phyloP scores from a whole-genome alignment of 768 basidiomycete species.

The Boletus sp. region DNA sequence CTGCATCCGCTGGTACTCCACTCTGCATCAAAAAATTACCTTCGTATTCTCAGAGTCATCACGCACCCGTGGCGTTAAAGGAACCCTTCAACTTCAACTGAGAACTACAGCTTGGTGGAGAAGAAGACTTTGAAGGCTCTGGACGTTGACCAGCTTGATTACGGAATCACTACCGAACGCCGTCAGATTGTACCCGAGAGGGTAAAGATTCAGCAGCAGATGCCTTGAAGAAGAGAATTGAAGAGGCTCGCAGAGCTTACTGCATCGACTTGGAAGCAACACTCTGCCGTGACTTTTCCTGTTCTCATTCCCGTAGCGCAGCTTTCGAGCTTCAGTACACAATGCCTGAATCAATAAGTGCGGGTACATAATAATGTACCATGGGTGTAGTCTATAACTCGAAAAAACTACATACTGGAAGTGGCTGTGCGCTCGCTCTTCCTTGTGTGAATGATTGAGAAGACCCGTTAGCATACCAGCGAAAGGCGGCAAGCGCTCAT shows the following conservation, averaged over 20 bases:
- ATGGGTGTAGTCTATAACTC: not conserved
- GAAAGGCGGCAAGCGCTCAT: not conserved
- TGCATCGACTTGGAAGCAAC: not conserved
- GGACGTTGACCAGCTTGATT: constrained; percentile 8
- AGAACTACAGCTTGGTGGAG: constrained; percentile 8
- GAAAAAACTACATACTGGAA: not conserved
- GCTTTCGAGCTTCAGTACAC: not conserved
- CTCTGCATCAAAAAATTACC: constrained; percentile 57
- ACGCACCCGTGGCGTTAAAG: constrained; percentile 54
- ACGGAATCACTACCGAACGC: not conserved
- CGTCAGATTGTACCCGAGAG: constrained; percentile 5
- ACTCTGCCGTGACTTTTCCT: no score
- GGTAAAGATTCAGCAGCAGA: not conserved
- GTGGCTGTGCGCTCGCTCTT: not conserved
- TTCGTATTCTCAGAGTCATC: constrained; percentile 55
- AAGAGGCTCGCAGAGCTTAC: not conserved
- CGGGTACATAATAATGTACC: not conserved
- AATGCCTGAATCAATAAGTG: not conserved
- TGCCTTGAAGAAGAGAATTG: constrained; percentile 8
- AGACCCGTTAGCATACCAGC: not conserved
- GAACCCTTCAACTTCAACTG: constrained; percentile 46
- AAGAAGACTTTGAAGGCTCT: constrained; percentile 1
- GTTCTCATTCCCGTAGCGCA: not conserved
- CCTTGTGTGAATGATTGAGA: not conserved
- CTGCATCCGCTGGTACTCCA: constrained; percentile 62